A percentile compares a stretch with the other conserved stretches of the same genome.
phyloP scores from a whole-genome alignment of 306 rosid genomes.

The Cyamopsis tetragonoloba region DNA sequence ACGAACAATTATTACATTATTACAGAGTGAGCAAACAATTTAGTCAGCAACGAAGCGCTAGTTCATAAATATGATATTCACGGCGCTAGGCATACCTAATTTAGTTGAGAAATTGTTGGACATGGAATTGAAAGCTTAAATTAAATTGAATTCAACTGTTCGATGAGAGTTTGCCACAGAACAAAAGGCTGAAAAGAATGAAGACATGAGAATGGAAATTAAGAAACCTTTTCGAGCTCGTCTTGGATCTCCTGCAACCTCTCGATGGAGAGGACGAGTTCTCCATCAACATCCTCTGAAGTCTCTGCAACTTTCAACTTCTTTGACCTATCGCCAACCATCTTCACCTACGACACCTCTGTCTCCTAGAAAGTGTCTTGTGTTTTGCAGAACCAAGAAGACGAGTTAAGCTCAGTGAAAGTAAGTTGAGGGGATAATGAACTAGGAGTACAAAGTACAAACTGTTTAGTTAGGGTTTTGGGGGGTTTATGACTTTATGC shows the following conservation, averaged over 20 bases:
- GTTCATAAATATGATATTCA: no score
- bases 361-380: background rate
- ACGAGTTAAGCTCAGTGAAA: constrained; percentile 34
- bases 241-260: constrained; percentile 95
- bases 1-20: no score
- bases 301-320: constrained; percentile 50
- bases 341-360: constrained; percentile 2
- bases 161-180: no score
- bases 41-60: no score
- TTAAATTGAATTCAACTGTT: no score
- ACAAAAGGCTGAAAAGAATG: no score
- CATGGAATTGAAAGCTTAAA: no score
- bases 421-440: constrained; percentile 7
- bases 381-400: constrained; percentile 64
- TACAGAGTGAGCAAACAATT: no score
- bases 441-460: no score
- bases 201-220: background rate
- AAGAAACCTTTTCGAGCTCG: constrained; percentile 81
- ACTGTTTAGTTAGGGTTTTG: constrained; percentile 85
- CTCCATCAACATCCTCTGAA: constrained; percentile 62
- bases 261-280: constrained; percentile 83
- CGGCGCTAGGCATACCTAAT: no score
- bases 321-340: constrained; percentile 80
- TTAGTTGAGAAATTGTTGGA: no score
- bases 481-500: constrained; percentile 50